Conservation (phyloP, 129 eudicot genomes). For the Escallonia rubra region DNA sequence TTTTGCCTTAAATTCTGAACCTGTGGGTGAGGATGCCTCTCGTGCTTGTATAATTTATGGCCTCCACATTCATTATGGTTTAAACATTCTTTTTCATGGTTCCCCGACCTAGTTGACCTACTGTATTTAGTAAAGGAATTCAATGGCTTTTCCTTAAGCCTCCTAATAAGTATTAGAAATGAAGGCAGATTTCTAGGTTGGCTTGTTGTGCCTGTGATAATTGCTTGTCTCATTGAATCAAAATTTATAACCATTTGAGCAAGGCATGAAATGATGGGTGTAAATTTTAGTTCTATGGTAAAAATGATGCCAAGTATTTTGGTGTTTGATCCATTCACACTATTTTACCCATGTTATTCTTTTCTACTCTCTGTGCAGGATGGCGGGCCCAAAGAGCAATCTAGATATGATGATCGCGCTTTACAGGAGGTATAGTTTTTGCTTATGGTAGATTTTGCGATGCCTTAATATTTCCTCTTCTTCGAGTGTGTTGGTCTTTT, state of each 20-base stretch:
- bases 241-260: neutral
- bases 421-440: conserved; percentile 42
- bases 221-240: conserved; percentile 1
- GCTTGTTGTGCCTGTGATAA: neutral
- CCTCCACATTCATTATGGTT: too few relatives aligned
- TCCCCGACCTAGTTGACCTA: too few relatives aligned
- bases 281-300: neutral
- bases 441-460: neutral
- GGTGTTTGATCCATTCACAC: neutral
- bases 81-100: too few relatives aligned
- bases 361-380: conserved; percentile 39
- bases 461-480: neutral
- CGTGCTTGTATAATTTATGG: too few relatives aligned
- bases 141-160: neutral
- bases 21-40: too few relatives aligned
- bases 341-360: neutral
- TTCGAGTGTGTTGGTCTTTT: neutral
- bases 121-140: neutral
- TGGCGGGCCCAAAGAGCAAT: conserved; percentile 37
- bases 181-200: conserved; percentile 4
- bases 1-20: too few relatives aligned
- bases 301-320: too few relatives aligned
- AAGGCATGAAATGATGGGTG: neutral
- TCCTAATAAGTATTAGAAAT: neutral
- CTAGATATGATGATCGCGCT: conserved; percentile 33